These are phyloP conservation scores for Fusarium irregulare DNA, from an alignment of 2,329 filamentous ascomycete species.

Conservation along the genomic window DNA sequence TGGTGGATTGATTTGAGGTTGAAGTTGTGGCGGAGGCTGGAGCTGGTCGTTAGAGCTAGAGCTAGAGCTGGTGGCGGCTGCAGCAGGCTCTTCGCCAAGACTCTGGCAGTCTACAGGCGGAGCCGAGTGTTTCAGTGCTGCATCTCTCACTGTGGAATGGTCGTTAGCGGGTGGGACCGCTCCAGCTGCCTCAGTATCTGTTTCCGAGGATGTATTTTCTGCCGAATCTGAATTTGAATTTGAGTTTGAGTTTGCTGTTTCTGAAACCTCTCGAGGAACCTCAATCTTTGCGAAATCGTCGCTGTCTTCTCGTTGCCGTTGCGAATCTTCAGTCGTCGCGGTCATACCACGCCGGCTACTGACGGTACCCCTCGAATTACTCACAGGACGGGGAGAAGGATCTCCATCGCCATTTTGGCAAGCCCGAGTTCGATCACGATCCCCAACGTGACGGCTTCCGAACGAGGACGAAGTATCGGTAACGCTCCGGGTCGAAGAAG, in stretches of 20 bases:
- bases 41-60: slow-evolving; percentile 6
- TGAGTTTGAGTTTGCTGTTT: slow-evolving; percentile 15
- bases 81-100: slow-evolving; percentile 38
- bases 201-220: slow-evolving; percentile 28
- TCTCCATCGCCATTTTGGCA: slow-evolving; percentile 32
- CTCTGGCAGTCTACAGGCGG: slow-evolving; percentile 38
- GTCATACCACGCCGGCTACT: slow-evolving; percentile 35
- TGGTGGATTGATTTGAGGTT: slow-evolving; percentile 34
- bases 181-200: slow-evolving; percentile 18
- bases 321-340: slow-evolving; percentile 31
- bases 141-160: slow-evolving; percentile 27
- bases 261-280: slow-evolving; percentile 19
- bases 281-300: slow-evolving; percentile 19
- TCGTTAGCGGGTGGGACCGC: slow-evolving; percentile 39
- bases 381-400: slow-evolving; percentile 36
- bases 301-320: slow-evolving; percentile 25
- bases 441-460: slow-evolving; percentile 42
- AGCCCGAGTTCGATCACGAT: slow-evolving; percentile 37
- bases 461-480: slow-evolving; percentile 38
- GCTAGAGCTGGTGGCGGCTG: slow-evolving; percentile 42
- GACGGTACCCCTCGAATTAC: slow-evolving; percentile 39
- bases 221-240: slow-evolving; percentile 22
- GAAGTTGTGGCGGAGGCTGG: slow-evolving; percentile 40
- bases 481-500: slow-evolving; percentile 49
- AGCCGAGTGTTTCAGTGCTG: slow-evolving; percentile 39